Evolutionary conservation across 352 stramenopile genomes (phyloP).

Genomic region (Phytopythium oedochilum): DNA sequence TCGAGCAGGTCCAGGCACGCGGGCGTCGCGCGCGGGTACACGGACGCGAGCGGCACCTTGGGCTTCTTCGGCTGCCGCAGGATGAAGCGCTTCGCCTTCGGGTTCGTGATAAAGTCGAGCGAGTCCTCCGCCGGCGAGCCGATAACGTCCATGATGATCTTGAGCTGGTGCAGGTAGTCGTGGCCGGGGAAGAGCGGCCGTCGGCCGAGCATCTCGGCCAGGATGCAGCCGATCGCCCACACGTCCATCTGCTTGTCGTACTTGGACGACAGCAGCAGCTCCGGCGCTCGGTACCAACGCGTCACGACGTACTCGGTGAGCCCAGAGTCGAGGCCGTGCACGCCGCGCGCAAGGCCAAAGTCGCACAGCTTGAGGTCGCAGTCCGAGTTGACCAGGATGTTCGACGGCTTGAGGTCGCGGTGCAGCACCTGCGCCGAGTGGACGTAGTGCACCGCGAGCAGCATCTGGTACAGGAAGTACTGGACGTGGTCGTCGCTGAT

Average conservation of each 20-base stretch:
- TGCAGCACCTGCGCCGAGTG: slow-evolving; percentile 78
- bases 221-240: slow-evolving; percentile 85
- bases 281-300: slow-evolving; percentile 89
- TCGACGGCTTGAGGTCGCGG: slow-evolving; percentile 73
- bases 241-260: slow-evolving; percentile 89
- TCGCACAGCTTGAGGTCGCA: slow-evolving; percentile 81
- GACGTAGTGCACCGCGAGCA: slow-evolving; percentile 74
- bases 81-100: slow-evolving; percentile 87
- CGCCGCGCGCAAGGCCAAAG: slow-evolving; percentile 70
- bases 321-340: slow-evolving; percentile 70
- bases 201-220: slow-evolving; percentile 83
- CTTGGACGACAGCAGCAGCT: slow-evolving; percentile 89
- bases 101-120: slow-evolving; percentile 87
- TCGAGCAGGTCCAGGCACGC: slow-evolving; percentile 89
- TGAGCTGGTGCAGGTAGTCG: slow-evolving; percentile 85
- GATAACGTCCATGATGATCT: slow-evolving; percentile 90
- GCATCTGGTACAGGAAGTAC: slow-evolving; percentile 80
- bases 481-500: slow-evolving; percentile 78
- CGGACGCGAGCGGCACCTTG: slow-evolving; percentile 69
- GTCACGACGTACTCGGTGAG: slow-evolving; percentile 91
- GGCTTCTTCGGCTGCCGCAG: slow-evolving; percentile 84
- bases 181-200: slow-evolving; percentile 83
- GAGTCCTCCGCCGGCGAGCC: slow-evolving; percentile 73
- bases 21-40: slow-evolving; percentile 83
- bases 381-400: slow-evolving; percentile 79